Base-by-base conservation (phyloP, 2,329 filamentous ascomycete genomes). In the Truncatella angustata region DNA sequence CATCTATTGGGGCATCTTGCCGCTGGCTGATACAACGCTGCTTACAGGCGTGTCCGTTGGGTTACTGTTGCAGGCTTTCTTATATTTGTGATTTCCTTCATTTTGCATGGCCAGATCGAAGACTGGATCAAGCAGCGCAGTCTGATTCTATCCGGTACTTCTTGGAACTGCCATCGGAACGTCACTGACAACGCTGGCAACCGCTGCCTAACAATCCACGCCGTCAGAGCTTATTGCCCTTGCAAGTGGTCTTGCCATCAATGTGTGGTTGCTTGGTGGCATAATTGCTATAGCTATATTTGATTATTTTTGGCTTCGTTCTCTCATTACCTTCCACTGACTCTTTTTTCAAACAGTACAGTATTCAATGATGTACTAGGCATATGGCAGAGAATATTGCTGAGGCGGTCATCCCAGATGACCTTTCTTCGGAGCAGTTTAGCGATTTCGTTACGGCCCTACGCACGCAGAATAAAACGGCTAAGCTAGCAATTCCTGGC, bases 221-320 rank as follows among this genome's bases (percentile, higher is more conserved):
- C 70, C 69, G 0, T 63, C 60, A 0, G 67, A 71, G 14, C 60
- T 73, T 11, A 72, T 73, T 18, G 52, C 58, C 5, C 55, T 56
- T 10, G 54, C 69, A 6, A 56, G 50, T 21, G 61, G 63, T 5
- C 59, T 74, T 14, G 63, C 73, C 32, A 71, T 73, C 26, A 61
- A 66, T 30, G 58, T 70, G 2, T 60, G 71, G 5, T 71, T 68
- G 11, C 66, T 81, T 3, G 78, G 78, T 4, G 73, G 73, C 45
- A 75, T 76, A 2, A 60, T 80, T 11, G 78, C 77, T 24, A 63
- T 81, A 14, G 78, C 77, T 3, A 69, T 79, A 40, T 67, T 35
- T 53, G 2, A 32, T 14, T 32, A 32, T 32, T 32, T 1, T 7
- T 14, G 28, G 7, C 14, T 14, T 32, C 40, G 12, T 9, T 21